Evolutionary conservation across 2,329 filamentous ascomycete species (phyloP), one percentile per base, ranked within the genome.

Genomic region (Rhexocercosporidium sp.): DNA sequence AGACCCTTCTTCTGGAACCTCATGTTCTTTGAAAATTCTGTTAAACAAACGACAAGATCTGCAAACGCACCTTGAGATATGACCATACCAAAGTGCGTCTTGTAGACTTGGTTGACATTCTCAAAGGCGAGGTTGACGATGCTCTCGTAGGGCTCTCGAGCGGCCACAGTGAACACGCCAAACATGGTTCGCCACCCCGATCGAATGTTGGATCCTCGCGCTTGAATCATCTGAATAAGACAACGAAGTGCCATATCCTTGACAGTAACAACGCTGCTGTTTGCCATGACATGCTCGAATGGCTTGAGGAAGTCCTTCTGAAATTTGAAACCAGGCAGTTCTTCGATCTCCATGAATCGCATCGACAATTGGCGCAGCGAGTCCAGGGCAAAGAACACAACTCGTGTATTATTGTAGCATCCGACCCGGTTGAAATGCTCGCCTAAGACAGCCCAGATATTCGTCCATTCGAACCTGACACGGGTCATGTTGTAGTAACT

Each of bases 111-210:
- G 31, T 91, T 93, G 62, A 99, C 95, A 77, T 97, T 97, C 75
- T 99, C 96, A 76, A 96, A 99, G 0, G 96, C 94, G 75, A 99
- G 88, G 75, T 94, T 97, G 69, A 99, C 96, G 71, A 99, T 97
- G 70, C 90, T 91, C 82, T 99, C 96, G 77, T 97, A 94, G 18
- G 92, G 93, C 77, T 98, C 96, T 69, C 91, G 87, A 20, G 96
- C 96, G 31, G 96, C 96, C 44, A 98, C 94, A 1, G 95, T 97
- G 77, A 99, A 99, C 34, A 97, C 95, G 3, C 95, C 96, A 79
- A 99, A 98, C 95, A 99, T 99, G 22, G 96, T 98, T 77, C 96
- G 91, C 96, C 96, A 99, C 5, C 96, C 96, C 46, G 94, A 97
- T 62, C 95, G 90, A 76, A 99, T 99, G 74, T 98, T 98, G 79